phyloP scores from a whole-genome alignment of 2,329 filamentous ascomycete species.

The Nothomitra cinnamomea region DNA sequence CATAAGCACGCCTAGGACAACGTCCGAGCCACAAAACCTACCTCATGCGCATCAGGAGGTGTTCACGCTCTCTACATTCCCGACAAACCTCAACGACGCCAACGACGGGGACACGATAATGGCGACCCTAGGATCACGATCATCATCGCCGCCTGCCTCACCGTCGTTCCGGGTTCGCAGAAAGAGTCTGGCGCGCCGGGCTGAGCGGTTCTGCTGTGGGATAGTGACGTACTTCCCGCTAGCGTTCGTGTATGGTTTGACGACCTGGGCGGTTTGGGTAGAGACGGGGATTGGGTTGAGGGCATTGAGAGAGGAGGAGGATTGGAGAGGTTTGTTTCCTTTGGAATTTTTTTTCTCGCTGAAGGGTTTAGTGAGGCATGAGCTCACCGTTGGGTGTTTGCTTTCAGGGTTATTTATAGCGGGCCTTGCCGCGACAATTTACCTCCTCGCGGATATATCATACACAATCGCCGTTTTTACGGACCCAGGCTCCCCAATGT shows the following conservation, averaged over 20 bases:
- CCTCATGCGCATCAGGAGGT: too few species aligned
- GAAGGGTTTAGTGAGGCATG: neutral
- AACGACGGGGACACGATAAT: neutral
- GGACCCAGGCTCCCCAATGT: constrained; percentile 53
- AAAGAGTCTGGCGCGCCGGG: neutral
- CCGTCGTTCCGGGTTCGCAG: neutral
- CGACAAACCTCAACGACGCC: too few species aligned
- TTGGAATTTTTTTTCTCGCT: constrained; percentile 5
- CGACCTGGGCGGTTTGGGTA: constrained; percentile 90
- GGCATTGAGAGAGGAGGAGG: constrained; percentile 27
- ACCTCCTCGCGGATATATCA: constrained; percentile 64
- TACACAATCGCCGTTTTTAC: constrained; percentile 93
- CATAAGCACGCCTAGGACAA: too few species aligned
- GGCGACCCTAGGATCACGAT: constrained; percentile 1
- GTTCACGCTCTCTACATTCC: too few species aligned
- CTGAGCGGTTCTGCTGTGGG: constrained; percentile 68
- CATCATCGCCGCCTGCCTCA: neutral
- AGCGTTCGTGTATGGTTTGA: constrained; percentile 71
- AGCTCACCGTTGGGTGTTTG: constrained; percentile 11
- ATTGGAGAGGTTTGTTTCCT: constrained; percentile 19
- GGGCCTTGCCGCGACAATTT: constrained; percentile 51
- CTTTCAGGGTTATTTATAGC: constrained; percentile 34
- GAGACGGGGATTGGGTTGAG: constrained; percentile 51
- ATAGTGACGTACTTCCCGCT: constrained; percentile 73
- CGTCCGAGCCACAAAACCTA: too few species aligned